A percentile compares a stretch with the other conserved stretches of the same genome.
Evolutionary conservation across 1,139 yeast species (phyloP).

Genomic region (Sugiyamaella neomexicana): DNA sequence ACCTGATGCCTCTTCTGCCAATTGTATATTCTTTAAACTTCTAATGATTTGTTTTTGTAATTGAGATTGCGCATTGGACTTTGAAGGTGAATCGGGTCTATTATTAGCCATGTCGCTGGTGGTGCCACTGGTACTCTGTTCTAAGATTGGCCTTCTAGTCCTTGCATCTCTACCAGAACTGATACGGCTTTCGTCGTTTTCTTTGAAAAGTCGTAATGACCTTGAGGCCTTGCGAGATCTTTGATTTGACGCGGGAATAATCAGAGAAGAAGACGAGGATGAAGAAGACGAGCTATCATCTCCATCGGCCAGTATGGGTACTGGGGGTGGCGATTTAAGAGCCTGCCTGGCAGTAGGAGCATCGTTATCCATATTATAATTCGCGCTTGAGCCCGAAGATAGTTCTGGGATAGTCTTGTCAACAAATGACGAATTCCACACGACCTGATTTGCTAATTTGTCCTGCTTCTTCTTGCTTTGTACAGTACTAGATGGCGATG

Average conservation of each 20-base stretch:
- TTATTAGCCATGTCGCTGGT: constrained; percentile 29
- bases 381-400: too few species aligned
- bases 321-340: background rate
- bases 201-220: constrained; percentile 50
- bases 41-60: constrained; percentile 9
- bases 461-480: background rate
- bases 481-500: background rate
- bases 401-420: background rate
- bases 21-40: constrained; percentile 10
- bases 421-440: constrained; percentile 7
- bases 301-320: background rate
- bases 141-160: constrained; percentile 15
- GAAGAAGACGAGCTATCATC: constrained; percentile 7
- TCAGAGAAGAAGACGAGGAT: constrained; percentile 8
- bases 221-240: constrained; percentile 54
- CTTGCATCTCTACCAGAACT: constrained; percentile 19
- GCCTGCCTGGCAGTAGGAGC: background rate
- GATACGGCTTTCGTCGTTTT: constrained; percentile 33
- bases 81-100: constrained; percentile 4
- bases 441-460: background rate
- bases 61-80: constrained; percentile 8
- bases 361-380: background rate
- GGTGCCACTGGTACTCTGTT: background rate
- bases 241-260: constrained; percentile 19
- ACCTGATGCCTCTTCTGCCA: background rate